Conservation (phyloP, 495 filamentous ascomycete genomes). For the Aspergillus ostianus region DNA sequence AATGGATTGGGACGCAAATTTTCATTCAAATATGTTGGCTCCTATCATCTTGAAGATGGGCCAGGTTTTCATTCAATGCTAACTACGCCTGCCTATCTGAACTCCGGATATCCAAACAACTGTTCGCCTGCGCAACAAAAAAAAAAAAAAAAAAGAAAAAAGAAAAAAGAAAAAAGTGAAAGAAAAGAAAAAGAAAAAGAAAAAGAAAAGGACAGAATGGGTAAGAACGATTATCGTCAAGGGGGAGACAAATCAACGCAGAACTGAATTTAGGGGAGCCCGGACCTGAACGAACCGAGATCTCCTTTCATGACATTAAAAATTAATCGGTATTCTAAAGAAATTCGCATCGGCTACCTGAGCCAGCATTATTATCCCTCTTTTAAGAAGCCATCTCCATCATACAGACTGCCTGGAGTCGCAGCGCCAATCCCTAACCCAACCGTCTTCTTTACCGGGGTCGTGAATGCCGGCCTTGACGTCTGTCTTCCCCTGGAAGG, state of each 20-base stretch:
- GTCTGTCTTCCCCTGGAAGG: slow-evolving; percentile 7
- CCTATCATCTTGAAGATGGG: background rate
- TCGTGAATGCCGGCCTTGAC: slow-evolving; percentile 26
- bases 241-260: background rate
- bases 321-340: background rate
- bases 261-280: background rate
- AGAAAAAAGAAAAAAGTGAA: too few relatives aligned
- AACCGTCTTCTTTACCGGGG: slow-evolving; percentile 32
- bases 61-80: background rate
- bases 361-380: slow-evolving; percentile 26
- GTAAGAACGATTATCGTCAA: background rate
- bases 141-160: too few relatives aligned
- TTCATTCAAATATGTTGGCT: background rate
- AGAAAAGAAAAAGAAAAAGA: background rate
- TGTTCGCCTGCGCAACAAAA: background rate
- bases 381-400: slow-evolving; percentile 48
- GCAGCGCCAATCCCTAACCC: slow-evolving; percentile 35
- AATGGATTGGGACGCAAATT: background rate
- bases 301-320: background rate
- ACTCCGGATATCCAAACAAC: background rate
- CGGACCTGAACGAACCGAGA: background rate
- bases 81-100: background rate
- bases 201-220: background rate
- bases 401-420: slow-evolving; percentile 49
- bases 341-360: slow-evolving; percentile 4